Percentiles rank a stretch among this genome's conserved stretches.
phyloP scores from a whole-genome alignment of 2,329 filamentous ascomycete genomes.

The Colletotrichum acutatum region DNA sequence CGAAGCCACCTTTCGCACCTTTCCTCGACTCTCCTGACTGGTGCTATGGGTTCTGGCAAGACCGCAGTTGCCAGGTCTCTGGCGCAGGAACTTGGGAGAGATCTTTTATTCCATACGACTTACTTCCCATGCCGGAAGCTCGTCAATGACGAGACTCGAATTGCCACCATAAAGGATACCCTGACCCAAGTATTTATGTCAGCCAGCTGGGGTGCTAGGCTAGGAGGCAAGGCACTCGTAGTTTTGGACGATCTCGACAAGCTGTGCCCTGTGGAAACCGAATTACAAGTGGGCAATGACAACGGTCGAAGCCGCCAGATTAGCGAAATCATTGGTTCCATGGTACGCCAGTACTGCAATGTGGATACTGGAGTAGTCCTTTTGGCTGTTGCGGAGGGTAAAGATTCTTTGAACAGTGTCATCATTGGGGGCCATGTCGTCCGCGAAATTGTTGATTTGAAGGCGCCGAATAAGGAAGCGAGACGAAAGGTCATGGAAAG shows the following conservation, averaged over 20 bases:
- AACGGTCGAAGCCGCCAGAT: conserved; percentile 93
- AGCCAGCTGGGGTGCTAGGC: conserved; percentile 89
- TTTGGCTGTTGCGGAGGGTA: conserved; percentile 90
- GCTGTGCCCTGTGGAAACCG: conserved; percentile 91
- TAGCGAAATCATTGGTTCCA: conserved; percentile 86
- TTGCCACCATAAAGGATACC: conserved; percentile 91
- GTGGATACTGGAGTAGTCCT: conserved; percentile 85
- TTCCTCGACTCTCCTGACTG: conserved; percentile 90
- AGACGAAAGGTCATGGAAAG: conserved; percentile 85
- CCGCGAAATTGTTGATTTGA: conserved; percentile 88
- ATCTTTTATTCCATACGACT: conserved; percentile 81
- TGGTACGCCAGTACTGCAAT: conserved; percentile 86
- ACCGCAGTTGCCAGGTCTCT: conserved; percentile 82
- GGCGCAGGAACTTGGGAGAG: conserved; percentile 76
- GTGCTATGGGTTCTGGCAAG: conserved; percentile 91
- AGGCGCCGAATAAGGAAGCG: conserved; percentile 92
- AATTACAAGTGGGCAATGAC: conserved; percentile 92
- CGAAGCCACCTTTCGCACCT: conserved; percentile 82
- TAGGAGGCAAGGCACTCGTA: conserved; percentile 85
- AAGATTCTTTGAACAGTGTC: conserved; percentile 91
- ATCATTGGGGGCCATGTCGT: conserved; percentile 93
- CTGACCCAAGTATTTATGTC: conserved; percentile 86
- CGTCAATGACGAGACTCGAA: conserved; percentile 89
- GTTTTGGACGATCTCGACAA: conserved; percentile 94
- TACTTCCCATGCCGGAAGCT: conserved; percentile 90